A percentile compares a stretch with the other conserved stretches of the same genome.
These are phyloP conservation scores for Lasiosphaeriaceae sp. DNA, from an alignment of 495 filamentous ascomycete species.

Conservation along the genomic window DNA sequence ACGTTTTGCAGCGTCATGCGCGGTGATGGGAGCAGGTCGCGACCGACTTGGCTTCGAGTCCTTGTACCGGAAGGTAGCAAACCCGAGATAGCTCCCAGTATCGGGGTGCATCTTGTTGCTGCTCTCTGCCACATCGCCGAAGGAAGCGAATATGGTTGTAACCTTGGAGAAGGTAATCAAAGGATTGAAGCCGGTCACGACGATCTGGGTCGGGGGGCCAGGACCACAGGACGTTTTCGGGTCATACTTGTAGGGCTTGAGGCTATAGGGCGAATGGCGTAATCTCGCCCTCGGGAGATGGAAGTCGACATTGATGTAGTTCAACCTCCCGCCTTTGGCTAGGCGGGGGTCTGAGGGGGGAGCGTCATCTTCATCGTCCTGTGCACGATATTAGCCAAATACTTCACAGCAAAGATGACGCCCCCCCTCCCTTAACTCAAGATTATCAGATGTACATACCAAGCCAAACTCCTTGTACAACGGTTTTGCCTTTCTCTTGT, in stretches of 20 bases:
- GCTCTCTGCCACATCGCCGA: conserved; percentile 83
- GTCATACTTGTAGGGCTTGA: conserved; percentile 76
- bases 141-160: conserved; percentile 74
- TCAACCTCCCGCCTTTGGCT: conserved; percentile 51
- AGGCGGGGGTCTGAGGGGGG: conserved; percentile 74
- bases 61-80: conserved; percentile 85
- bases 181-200: conserved; percentile 91
- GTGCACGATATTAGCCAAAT: conserved; percentile 45
- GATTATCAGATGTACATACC: conserved; percentile 52
- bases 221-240: conserved; percentile 76
- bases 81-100: conserved; percentile 86
- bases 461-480: conserved; percentile 68
- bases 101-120: conserved; percentile 89
- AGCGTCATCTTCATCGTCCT: conserved; percentile 60
- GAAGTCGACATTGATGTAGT: conserved; percentile 58
- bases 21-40: conserved; percentile 53
- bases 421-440: conserved; percentile 37
- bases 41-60: conserved; percentile 54
- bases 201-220: conserved; percentile 82
- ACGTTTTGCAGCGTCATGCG: conserved; percentile 69
- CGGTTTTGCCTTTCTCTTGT: conserved; percentile 63
- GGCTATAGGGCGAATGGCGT: conserved; percentile 70
- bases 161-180: conserved; percentile 75
- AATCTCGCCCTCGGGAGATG: conserved; percentile 72
- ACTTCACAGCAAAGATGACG: conserved; percentile 52